A percentile compares a stretch with the other conserved stretches of the same genome.
phyloP scores from a whole-genome alignment of 106 monocot species.

The Allium cepa region DNA sequence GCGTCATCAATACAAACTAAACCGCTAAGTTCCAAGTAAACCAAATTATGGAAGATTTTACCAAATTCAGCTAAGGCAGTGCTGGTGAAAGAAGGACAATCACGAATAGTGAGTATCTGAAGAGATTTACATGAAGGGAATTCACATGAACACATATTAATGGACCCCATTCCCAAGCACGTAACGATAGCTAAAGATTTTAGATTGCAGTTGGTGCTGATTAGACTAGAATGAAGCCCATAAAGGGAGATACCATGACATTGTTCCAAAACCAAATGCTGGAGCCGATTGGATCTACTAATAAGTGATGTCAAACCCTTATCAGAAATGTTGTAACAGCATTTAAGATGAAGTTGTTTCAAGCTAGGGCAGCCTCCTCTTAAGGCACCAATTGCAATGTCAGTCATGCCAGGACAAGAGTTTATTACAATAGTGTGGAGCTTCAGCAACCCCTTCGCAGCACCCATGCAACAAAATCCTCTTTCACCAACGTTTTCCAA shows the following conservation, averaged over 20 bases:
- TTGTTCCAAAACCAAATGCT: conserved; percentile 58
- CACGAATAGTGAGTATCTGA: conserved; percentile 39
- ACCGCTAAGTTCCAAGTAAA: conserved; percentile 50
- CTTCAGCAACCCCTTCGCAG: conserved; percentile 50
- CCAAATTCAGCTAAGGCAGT: conserved; percentile 46
- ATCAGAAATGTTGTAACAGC: conserved; percentile 50
- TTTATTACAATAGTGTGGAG: conserved; percentile 31
- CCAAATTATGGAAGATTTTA: conserved; percentile 50
- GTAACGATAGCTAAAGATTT: conserved; percentile 43
- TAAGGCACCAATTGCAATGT: conserved; percentile 51
- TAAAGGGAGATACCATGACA: conserved; percentile 53
- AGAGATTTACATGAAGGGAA: conserved; percentile 41
- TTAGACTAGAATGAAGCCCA: conserved; percentile 41
- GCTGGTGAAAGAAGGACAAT: conserved; percentile 61
- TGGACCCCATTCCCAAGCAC: conserved; percentile 68
- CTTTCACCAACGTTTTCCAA: conserved; percentile 51
- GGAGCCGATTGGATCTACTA: conserved; percentile 25
- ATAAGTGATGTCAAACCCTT: conserved; percentile 37
- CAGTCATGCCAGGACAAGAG: conserved; percentile 61
- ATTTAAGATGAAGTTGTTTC: conserved; percentile 38
- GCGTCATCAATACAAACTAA: conserved; percentile 44
- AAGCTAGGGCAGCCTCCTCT: conserved; percentile 58
- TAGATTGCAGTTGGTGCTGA: conserved; percentile 27
- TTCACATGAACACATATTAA: conserved; percentile 5
- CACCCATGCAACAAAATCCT: conserved; percentile 95